phyloP scores from a whole-genome alignment of 345 rosid genomes.

The Erucastrum elatum region DNA sequence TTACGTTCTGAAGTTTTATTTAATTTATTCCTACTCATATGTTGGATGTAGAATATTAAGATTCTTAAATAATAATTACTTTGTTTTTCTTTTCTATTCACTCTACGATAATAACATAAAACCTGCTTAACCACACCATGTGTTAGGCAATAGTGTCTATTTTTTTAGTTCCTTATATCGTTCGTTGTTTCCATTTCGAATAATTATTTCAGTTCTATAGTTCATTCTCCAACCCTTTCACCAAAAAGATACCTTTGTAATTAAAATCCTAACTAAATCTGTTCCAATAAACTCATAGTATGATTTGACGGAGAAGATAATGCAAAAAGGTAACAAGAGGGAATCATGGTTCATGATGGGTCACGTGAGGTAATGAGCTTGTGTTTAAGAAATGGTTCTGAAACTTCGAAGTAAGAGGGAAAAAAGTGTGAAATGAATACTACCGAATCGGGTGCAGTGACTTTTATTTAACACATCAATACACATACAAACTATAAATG shows the following conservation, averaged over 20 bases:
- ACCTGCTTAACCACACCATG: neutral
- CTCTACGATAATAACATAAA: neutral
- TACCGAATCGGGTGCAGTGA: slow-evolving; percentile 36
- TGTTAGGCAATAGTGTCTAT: neutral
- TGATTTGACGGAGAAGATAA: neutral
- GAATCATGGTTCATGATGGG: slow-evolving; percentile 32
- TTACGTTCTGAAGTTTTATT: slow-evolving; percentile 18
- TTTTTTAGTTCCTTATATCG: neutral
- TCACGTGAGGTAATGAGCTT: slow-evolving; percentile 34
- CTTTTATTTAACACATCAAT: slow-evolving; percentile 15
- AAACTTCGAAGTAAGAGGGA: slow-evolving; percentile 19
- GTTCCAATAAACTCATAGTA: neutral
- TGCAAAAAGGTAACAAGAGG: neutral
- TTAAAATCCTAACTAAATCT: neutral
- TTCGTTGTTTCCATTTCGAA: neutral
- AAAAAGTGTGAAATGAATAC: slow-evolving; percentile 35
- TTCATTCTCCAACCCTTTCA: neutral
- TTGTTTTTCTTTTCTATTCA: neutral
- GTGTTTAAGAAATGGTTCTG: slow-evolving; percentile 25
- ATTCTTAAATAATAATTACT: slow-evolving; percentile 3
- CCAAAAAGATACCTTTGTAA: neutral
- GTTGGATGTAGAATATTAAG: slow-evolving; percentile 3
- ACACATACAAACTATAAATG: neutral
- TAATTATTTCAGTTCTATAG: neutral
- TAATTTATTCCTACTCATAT: neutral